Percentiles rank a stretch among this genome's conserved stretches.
Evolutionary conservation across 257 asterid genomes (phyloP).

Genomic region (Nicotiana tomentosiformis): DNA sequence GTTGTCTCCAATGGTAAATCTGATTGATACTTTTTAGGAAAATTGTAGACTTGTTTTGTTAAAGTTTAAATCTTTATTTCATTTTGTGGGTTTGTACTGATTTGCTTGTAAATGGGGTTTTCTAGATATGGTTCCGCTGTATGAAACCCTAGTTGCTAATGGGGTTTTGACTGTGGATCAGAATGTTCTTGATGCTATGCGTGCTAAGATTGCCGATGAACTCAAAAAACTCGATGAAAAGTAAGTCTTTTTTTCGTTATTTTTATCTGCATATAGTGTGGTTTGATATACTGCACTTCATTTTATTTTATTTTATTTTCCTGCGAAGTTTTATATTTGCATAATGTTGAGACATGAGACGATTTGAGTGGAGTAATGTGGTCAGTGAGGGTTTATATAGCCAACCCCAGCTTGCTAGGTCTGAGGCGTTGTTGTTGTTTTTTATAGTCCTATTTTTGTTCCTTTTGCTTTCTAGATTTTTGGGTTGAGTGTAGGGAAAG

Average conservation of each 20-base stretch:
- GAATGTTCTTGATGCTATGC: slow-evolving; percentile 65
- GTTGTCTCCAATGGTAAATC: slow-evolving; percentile 64
- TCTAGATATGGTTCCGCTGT: slow-evolving; percentile 77
- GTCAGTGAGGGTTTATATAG: too few species aligned
- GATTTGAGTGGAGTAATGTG: too few species aligned
- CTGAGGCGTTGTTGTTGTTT: too few species aligned
- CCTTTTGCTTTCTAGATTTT: background rate
- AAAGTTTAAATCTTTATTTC: background rate
- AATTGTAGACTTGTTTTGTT: background rate
- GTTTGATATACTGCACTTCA: background rate
- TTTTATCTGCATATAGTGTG: background rate
- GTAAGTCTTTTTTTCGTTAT: slow-evolving; percentile 29
- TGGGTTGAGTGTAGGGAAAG: background rate
- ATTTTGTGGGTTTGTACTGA: background rate
- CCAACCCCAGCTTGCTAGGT: too few species aligned
- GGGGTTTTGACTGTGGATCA: slow-evolving; percentile 63
- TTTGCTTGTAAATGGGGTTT: background rate
- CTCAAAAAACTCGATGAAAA: slow-evolving; percentile 70
- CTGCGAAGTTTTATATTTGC: background rate
- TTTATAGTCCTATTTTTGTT: background rate
- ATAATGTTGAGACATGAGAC: too few species aligned
- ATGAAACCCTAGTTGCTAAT: slow-evolving; percentile 64
- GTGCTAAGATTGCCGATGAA: slow-evolving; percentile 55
- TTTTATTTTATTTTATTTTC: background rate
- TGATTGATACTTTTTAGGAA: background rate